Percentiles rank a stretch among this genome's conserved stretches.
phyloP scores from a whole-genome alignment of 306 rosid genomes.

The Hylodesmum podocarpum region DNA sequence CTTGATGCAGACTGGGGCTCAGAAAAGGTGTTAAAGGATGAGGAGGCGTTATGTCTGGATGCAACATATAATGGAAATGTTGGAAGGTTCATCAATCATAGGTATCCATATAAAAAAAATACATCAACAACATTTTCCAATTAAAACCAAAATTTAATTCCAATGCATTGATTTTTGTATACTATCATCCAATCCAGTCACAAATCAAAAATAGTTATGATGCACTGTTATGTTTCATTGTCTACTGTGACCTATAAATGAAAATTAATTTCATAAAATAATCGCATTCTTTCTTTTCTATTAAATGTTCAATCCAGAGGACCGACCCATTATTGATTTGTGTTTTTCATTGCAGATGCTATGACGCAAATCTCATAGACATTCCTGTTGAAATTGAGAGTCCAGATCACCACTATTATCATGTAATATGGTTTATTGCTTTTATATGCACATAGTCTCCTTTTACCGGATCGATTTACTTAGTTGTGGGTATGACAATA shows the following conservation, averaged over 20 bases:
- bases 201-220: background rate
- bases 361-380: conserved; percentile 64
- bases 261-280: too few species aligned
- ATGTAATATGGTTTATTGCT: conserved; percentile 43
- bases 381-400: conserved; percentile 87
- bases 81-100: conserved; percentile 83
- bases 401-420: conserved; percentile 86
- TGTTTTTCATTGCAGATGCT: conserved; percentile 47
- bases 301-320: background rate
- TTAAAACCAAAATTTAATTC: too few species aligned
- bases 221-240: background rate
- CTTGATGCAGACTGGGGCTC: conserved; percentile 91
- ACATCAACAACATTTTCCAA: background rate
- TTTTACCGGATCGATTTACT: background rate
- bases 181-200: too few species aligned
- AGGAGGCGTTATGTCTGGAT: conserved; percentile 83
- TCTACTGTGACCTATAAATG: too few species aligned
- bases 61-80: conserved; percentile 76
- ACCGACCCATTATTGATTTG: background rate
- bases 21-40: conserved; percentile 60
- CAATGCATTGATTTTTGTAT: too few species aligned
- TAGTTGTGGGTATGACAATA: background rate
- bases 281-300: background rate
- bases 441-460: background rate
- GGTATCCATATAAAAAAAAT: conserved; percentile 37